Percentiles rank a stretch among this genome's conserved stretches.
Conservation (phyloP, 2,329 filamentous ascomycete species). For the Verticillium zaregamsianum region DNA sequence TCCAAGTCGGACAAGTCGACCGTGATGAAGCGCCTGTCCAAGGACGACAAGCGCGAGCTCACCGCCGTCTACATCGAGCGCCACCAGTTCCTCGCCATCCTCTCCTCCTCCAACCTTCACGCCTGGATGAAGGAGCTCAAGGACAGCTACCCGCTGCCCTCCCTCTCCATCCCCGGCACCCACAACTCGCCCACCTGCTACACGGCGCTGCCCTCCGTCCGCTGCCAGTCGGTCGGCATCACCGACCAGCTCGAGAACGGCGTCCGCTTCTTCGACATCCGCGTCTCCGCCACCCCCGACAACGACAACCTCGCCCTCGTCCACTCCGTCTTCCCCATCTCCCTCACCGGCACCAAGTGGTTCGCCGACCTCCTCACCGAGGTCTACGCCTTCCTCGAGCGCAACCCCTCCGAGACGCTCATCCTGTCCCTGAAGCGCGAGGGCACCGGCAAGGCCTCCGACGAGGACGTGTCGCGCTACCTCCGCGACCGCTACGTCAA, state of each 20-base stretch:
- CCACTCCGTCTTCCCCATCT: constrained; percentile 85
- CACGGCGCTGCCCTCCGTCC: constrained; percentile 82
- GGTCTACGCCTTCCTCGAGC: constrained; percentile 70
- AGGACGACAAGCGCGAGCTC: constrained; percentile 50
- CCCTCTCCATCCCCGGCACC: constrained; percentile 87
- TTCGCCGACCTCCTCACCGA: constrained; percentile 69
- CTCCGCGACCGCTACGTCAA: constrained; percentile 69
- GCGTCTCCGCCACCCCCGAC: constrained; percentile 54
- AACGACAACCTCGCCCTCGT: constrained; percentile 75
- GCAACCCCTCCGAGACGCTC: constrained; percentile 75
- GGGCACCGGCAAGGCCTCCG: constrained; percentile 74
- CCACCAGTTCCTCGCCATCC: constrained; percentile 56
- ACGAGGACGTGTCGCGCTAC: constrained; percentile 72
- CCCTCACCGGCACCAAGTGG: constrained; percentile 75
- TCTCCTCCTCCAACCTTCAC: constrained; percentile 65
- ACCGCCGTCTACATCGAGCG: constrained; percentile 62
- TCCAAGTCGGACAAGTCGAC: constrained; percentile 56
- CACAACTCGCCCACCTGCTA: constrained; percentile 90
- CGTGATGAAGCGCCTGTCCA: constrained; percentile 53
- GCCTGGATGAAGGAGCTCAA: constrained; percentile 78
- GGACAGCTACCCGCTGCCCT: constrained; percentile 68
- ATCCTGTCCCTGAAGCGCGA: constrained; percentile 90
- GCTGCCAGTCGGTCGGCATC: constrained; percentile 81
- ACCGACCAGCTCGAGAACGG: constrained; percentile 80
- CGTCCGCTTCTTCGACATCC: constrained; percentile 90